Evolutionary conservation across 148 eudicot species (phyloP).

Genomic region (Talinum fruticosum): DNA sequence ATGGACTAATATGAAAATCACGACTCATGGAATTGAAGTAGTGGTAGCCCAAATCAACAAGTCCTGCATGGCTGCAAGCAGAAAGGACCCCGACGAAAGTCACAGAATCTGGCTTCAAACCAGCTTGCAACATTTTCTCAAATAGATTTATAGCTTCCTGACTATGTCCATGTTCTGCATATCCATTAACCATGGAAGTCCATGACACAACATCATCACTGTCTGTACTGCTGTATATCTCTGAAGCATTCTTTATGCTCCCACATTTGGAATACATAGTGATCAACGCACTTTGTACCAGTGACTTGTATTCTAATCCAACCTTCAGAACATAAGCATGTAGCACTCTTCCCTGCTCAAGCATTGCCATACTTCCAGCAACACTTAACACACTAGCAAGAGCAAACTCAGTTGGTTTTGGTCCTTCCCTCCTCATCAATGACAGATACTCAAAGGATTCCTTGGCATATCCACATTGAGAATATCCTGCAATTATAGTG

Average conservation of each 20-base stretch:
- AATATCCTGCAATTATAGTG: slow-evolving; percentile 68
- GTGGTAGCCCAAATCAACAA: slow-evolving; percentile 61
- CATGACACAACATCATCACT: slow-evolving; percentile 65
- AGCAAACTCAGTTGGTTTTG: slow-evolving; percentile 71
- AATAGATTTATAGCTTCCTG: slow-evolving; percentile 70
- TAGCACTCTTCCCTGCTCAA: slow-evolving; percentile 80
- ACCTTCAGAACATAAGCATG: slow-evolving; percentile 64
- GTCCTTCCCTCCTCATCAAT: slow-evolving; percentile 76
- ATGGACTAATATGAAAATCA: slow-evolving; percentile 50
- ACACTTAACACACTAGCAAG: slow-evolving; percentile 68
- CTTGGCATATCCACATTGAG: slow-evolving; percentile 70
- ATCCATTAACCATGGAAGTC: slow-evolving; percentile 95
- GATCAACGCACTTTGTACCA: slow-evolving; percentile 66
- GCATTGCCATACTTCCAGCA: slow-evolving; percentile 72
- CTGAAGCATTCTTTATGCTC: slow-evolving; percentile 62
- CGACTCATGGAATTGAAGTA: slow-evolving; percentile 57
- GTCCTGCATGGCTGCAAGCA: slow-evolving; percentile 91
- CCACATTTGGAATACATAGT: slow-evolving; percentile 92
- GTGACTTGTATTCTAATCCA: slow-evolving; percentile 58
- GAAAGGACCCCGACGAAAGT: slow-evolving; percentile 84
- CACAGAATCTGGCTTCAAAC: slow-evolving; percentile 75
- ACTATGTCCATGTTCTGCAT: slow-evolving; percentile 80
- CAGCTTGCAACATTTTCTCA: slow-evolving; percentile 44
- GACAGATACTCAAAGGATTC: slow-evolving; percentile 64
- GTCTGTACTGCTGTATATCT: slow-evolving; percentile 32